Conservation (phyloP, 805 yeast species). For the Wickerhamiella shivajii region DNA sequence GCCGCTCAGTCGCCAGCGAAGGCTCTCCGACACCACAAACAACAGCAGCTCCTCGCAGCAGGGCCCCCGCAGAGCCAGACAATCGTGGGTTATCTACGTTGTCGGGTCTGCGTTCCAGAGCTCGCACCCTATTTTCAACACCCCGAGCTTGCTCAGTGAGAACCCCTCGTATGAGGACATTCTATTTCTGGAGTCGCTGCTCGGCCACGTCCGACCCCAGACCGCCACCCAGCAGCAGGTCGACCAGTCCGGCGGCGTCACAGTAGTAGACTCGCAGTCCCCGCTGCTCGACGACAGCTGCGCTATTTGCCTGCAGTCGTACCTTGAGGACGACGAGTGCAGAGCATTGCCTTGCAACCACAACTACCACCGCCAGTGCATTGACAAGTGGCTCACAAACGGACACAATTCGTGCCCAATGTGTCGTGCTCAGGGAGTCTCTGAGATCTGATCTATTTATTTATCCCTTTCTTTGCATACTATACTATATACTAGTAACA, state of each 20-base stretch:
- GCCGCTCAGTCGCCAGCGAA: neutral
- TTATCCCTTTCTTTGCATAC: no score
- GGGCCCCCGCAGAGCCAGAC: conserved; percentile 27
- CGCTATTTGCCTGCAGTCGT: conserved; percentile 37
- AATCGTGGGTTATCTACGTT: conserved; percentile 43
- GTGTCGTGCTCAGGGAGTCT: conserved; percentile 36
- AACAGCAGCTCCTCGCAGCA: no score
- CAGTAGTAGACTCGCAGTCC: conserved; percentile 17
- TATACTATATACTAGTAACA: no score
- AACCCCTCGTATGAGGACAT: conserved; percentile 39
- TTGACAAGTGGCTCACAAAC: conserved; percentile 42
- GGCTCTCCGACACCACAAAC: no score
- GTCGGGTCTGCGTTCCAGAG: conserved; percentile 39
- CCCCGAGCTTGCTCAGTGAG: conserved; percentile 34
- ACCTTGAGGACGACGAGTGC: conserved; percentile 32
- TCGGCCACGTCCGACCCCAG: conserved; percentile 34
- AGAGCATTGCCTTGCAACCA: conserved; percentile 37
- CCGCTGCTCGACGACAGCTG: conserved; percentile 15
- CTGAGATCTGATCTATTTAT: no score
- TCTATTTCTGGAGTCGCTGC: conserved; percentile 32
- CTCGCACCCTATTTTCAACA: conserved; percentile 35
- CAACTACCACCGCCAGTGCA: conserved; percentile 39
- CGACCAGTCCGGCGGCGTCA: conserved; percentile 27
- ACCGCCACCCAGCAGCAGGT: conserved; percentile 32
- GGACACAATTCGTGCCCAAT: conserved; percentile 46